phyloP scores from a whole-genome alignment of 2,329 filamentous ascomycete genomes.

The Sphaerulina musiva region DNA sequence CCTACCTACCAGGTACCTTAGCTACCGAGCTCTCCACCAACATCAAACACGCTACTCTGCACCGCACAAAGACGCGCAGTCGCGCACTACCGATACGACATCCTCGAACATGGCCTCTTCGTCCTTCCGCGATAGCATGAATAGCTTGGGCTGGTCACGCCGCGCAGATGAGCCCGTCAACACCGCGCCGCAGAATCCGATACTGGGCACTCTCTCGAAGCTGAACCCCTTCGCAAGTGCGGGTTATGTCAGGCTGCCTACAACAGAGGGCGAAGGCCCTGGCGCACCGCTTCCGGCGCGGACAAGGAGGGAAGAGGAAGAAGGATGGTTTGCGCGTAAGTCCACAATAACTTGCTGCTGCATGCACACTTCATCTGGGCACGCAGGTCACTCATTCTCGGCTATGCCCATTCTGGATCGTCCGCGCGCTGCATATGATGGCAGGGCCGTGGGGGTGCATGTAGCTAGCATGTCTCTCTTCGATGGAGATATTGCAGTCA shows the following conservation, averaged over 20 bases:
- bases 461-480: conserved; percentile 12
- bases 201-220: conserved; percentile 74
- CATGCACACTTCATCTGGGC: background rate
- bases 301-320: conserved; percentile 83
- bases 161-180: conserved; percentile 66
- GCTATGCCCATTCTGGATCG: conserved; percentile 11
- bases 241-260: conserved; percentile 87
- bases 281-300: conserved; percentile 82
- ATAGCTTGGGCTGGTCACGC: conserved; percentile 88
- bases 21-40: conserved; percentile 15
- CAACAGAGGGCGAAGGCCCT: conserved; percentile 64
- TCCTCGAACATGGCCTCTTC: conserved; percentile 65
- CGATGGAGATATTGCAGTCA: conserved; percentile 9
- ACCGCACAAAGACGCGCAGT: conserved; percentile 17
- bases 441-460: conserved; percentile 18
- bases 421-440: conserved; percentile 18
- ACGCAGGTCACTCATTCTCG: background rate
- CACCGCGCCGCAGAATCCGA: conserved; percentile 66
- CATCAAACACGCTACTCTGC: conserved; percentile 21
- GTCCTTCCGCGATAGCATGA: conserved; percentile 90
- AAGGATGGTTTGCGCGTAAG: conserved; percentile 93
- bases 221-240: conserved; percentile 80
- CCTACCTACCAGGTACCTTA: background rate
- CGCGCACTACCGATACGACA: background rate
- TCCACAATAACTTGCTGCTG: conserved; percentile 26